Evolutionary conservation across 306 rosid genomes (phyloP).

Genomic region (Begonia fuchsioides): DNA sequence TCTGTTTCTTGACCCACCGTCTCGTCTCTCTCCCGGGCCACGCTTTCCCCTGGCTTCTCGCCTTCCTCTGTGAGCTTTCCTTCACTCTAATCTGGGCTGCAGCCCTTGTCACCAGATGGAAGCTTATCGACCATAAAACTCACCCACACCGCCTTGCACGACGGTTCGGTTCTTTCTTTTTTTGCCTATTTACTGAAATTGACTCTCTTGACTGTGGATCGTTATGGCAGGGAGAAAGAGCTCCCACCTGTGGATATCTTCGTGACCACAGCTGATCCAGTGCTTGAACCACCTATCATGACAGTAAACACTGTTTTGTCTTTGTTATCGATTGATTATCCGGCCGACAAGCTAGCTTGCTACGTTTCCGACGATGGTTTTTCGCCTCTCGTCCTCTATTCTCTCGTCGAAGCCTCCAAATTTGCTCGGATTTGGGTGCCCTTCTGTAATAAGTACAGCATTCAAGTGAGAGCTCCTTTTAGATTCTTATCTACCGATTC

Average conservation of each 20-base stretch:
- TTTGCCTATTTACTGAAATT: not conserved
- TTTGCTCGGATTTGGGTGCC: conserved; percentile 56
- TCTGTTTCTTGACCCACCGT: conserved; percentile 12
- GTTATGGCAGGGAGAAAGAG: conserved; percentile 19
- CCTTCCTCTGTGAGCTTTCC: conserved; percentile 18
- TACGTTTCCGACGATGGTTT: conserved; percentile 61
- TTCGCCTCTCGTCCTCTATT: conserved; percentile 36
- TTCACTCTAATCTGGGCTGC: conserved; percentile 9
- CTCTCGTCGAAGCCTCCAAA: conserved; percentile 39
- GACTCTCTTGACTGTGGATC: too few relatives aligned
- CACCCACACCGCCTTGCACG: conserved; percentile 10
- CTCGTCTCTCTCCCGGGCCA: conserved; percentile 6
- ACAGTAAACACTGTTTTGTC: conserved; percentile 56
- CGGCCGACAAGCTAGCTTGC: conserved; percentile 52
- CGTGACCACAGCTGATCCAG: conserved; percentile 56
- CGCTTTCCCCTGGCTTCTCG: conserved; percentile 10
- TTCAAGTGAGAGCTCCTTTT: conserved; percentile 47
- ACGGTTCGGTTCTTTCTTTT: conserved; percentile 13
- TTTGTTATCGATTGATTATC: conserved; percentile 53
- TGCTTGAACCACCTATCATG: conserved; percentile 43
- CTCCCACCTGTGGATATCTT: conserved; percentile 46
- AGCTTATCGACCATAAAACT: conserved; percentile 5
- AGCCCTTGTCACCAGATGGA: conserved; percentile 15
- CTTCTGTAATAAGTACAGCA: conserved; percentile 34
- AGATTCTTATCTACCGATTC: conserved; percentile 22